Evolutionary conservation across 495 filamentous ascomycete species (phyloP).

Genomic region (Aspergillus wentii): DNA sequence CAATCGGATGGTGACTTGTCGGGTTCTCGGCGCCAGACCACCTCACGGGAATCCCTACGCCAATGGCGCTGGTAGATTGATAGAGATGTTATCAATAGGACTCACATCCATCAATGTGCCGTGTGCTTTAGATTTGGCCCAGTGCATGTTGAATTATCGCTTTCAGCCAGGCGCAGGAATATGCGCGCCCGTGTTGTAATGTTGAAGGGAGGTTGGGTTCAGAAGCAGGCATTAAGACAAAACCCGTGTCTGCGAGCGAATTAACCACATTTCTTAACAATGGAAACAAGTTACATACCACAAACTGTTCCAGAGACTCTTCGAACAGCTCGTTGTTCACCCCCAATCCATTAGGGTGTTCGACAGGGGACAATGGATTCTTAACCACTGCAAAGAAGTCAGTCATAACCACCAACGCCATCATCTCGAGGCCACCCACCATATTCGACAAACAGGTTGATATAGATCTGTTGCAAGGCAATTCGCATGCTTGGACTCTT

Average conservation of each 20-base stretch:
- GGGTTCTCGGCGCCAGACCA: too few species aligned
- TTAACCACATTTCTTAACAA: conserved; percentile 19
- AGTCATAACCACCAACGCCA: conserved; percentile 1
- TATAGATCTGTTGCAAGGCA: conserved; percentile 96
- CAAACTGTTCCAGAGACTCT: conserved; percentile 80
- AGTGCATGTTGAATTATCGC: too few species aligned
- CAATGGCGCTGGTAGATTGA: too few species aligned
- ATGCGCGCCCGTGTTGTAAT: too few species aligned
- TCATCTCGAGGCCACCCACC: conserved; percentile 45
- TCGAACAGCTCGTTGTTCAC: conserved; percentile 96
- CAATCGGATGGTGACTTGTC: too few species aligned
- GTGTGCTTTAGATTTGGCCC: too few species aligned
- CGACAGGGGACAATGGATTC: conserved; percentile 83
- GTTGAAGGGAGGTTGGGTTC: too few species aligned
- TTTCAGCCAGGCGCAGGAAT: too few species aligned
- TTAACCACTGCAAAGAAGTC: conserved; percentile 66
- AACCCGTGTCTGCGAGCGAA: conserved; percentile 31
- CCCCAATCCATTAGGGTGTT: conserved; percentile 82
- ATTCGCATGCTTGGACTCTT: conserved; percentile 85
- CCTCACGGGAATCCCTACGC: too few species aligned
- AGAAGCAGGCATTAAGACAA: too few species aligned
- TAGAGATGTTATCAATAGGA: too few species aligned
- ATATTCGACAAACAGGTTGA: conserved; percentile 95
- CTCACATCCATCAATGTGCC: too few species aligned
- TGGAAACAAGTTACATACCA: conserved; percentile 40